Evolutionary conservation across 441 rosid species (phyloP), one percentile per base, ranked within the genome.

Genomic region (Adansonia gregorii): DNA sequence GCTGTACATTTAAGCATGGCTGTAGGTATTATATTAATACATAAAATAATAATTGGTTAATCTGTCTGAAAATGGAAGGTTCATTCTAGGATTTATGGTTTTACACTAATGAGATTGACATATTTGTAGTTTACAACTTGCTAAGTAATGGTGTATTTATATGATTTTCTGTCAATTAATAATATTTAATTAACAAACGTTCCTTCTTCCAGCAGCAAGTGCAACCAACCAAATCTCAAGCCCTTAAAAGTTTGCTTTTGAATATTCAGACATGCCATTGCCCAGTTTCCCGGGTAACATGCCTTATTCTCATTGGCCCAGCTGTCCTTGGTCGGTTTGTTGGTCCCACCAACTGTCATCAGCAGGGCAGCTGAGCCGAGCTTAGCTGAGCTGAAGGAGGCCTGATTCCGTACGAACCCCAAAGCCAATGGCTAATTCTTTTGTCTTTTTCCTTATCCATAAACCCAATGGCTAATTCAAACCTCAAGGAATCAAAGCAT

Each of bases 271-370:
- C 15, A n/a, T 15, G 0, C 41, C 41, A 35, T 35, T 35, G 41
- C 76, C 83, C 81, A 39, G 1, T 77, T 43, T 24, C 86, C 27
- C 0, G 68, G 74, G 83, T 31, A 85, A 82, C 78, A 82, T 73
- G 91, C 70, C 86, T 3, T 5, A 9, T 3, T 54, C 6, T 20
- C 0, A 84, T 82, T 75, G 12, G 72, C 2, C 82, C 87, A 85
- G 83, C 85, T 83, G 67, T 78, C 72, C 2, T 2, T 0, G 27
- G 88, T 58, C 88, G 90, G 88, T 52, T 46, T 6, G 3, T 12
- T 35, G 85, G 85, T 2, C 84, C 88, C 85, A 45, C 75, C 14
- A n/a, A 19, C 4, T 59, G 64, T 59, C 64, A 59, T 22, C 22
- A 43, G 46, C 41, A 35, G 66, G 17, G 41, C 66, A 61, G 66